These are phyloP conservation scores for Chlamydomonas schloesseri DNA, from an alignment of 139 green algal species.

Conservation along the genomic window DNA sequence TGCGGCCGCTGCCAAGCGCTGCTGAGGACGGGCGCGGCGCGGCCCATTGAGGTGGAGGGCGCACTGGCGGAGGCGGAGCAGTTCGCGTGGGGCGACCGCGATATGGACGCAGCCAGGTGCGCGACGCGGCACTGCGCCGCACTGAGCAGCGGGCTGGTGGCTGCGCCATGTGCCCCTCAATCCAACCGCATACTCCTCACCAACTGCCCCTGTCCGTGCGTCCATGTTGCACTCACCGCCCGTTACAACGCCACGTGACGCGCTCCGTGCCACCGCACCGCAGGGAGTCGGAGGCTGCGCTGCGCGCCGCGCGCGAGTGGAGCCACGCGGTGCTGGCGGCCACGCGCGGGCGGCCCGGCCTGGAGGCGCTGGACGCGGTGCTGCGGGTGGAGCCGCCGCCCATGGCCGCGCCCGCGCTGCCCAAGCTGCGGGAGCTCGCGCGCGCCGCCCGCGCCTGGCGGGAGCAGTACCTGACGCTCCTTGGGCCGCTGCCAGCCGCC, in stretches of 20 bases:
- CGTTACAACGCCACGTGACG: too few relatives aligned
- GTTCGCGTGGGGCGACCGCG: slow-evolving; percentile 7
- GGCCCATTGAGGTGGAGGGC: neutral
- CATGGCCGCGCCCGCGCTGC: slow-evolving; percentile 13
- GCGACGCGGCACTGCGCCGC: too few relatives aligned
- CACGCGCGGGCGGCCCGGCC: neutral
- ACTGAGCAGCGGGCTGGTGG: too few relatives aligned
- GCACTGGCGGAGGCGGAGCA: neutral
- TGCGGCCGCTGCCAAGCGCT: neutral
- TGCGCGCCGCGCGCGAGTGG: slow-evolving; percentile 10
- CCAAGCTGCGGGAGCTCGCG: slow-evolving; percentile 45
- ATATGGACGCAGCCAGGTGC: slow-evolving; percentile 6
- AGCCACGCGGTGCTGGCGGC: neutral
- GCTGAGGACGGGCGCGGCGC: neutral
- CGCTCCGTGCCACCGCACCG: too few relatives aligned
- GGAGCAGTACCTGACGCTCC: neutral
- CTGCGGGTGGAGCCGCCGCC: slow-evolving; percentile 52
- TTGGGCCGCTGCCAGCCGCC: neutral
- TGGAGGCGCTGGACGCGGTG: slow-evolving; percentile 51
- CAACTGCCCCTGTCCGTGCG: too few relatives aligned
- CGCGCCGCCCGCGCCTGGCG: neutral
- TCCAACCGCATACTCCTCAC: too few relatives aligned
- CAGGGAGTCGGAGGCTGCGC: neutral
- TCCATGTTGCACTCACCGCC: too few relatives aligned
- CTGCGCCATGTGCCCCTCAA: too few relatives aligned